Conservation (phyloP, 2,329 filamentous ascomycete genomes). For the Fonsecaea nubica region DNA sequence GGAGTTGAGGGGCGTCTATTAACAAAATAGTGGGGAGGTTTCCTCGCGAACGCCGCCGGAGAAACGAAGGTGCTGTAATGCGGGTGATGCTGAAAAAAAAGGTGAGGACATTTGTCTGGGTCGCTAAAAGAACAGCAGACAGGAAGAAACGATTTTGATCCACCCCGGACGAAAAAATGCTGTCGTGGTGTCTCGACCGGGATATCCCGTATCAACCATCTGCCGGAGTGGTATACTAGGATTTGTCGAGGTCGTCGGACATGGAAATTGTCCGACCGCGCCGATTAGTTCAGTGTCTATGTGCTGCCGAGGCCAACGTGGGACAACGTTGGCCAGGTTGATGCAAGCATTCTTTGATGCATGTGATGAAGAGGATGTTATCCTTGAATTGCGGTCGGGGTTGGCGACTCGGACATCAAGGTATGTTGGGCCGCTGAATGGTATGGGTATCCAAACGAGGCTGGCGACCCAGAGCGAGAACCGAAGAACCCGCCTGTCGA, state of each 20-base stretch:
- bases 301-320: constrained; percentile 14
- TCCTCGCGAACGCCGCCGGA: constrained; percentile 23
- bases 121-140: constrained; percentile 40
- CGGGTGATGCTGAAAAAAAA: constrained; percentile 18
- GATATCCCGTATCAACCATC: constrained; percentile 22
- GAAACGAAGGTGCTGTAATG: constrained; percentile 20
- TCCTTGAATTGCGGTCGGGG: constrained; percentile 52
- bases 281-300: constrained; percentile 16
- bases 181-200: constrained; percentile 15
- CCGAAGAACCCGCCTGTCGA: constrained; percentile 50
- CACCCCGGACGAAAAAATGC: constrained; percentile 24
- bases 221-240: constrained; percentile 22
- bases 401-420: constrained; percentile 55
- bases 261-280: constrained; percentile 5
- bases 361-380: constrained; percentile 31
- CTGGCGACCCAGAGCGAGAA: constrained; percentile 48
- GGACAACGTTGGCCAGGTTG: constrained; percentile 12
- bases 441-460: constrained; percentile 53
- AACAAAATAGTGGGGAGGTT: constrained; percentile 23
- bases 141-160: constrained; percentile 28
- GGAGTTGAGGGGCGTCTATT: constrained; percentile 29
- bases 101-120: constrained; percentile 26
- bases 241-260: constrained; percentile 18
- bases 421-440: constrained; percentile 49
- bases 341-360: constrained; percentile 12